phyloP scores from a whole-genome alignment of 225 moss, liverwort and hornwort genomes.

The Climacium dendroides region DNA sequence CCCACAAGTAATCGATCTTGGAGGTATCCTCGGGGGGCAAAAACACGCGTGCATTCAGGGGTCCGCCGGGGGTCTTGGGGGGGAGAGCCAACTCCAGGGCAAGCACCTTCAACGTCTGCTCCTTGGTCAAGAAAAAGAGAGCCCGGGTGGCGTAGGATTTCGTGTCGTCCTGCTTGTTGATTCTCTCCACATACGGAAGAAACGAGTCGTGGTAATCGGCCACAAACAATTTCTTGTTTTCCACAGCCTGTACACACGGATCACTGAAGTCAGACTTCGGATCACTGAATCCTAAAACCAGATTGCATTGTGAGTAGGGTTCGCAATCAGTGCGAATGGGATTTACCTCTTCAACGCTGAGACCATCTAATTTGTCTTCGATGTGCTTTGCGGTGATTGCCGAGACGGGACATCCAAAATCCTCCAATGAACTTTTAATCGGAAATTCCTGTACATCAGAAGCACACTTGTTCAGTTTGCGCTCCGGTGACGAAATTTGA shows the following conservation, averaged over 20 bases:
- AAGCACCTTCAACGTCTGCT: slow-evolving; percentile 12
- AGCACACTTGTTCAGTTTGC: neutral
- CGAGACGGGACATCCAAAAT: slow-evolving; percentile 2
- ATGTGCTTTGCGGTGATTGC: slow-evolving; percentile 15
- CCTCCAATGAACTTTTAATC: slow-evolving; percentile 19
- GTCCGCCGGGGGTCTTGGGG: neutral
- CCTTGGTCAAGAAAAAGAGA: slow-evolving; percentile 11
- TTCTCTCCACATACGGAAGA: slow-evolving; percentile 31
- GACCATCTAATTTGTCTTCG: slow-evolving; percentile 2
- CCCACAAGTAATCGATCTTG: slow-evolving; percentile 12
- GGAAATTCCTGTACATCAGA: slow-evolving; percentile 29
- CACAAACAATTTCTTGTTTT: slow-evolving; percentile 7
- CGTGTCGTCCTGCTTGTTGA: slow-evolving; percentile 20
- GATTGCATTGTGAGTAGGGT: neutral
- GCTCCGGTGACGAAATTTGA: neutral
- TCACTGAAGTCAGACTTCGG: neutral
- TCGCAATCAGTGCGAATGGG: neutral
- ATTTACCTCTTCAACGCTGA: slow-evolving; percentile 1
- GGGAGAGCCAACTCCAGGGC: slow-evolving; percentile 36
- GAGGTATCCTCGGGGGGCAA: slow-evolving; percentile 6
- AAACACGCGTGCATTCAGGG: slow-evolving; percentile 13
- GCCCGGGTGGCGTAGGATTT: slow-evolving; percentile 39
- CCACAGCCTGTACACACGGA: neutral
- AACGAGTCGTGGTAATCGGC: slow-evolving; percentile 49
- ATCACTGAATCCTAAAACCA: neutral